These are phyloP conservation scores for Ophiostoma sp. DNA, from an alignment of 2,329 filamentous ascomycete genomes.

Conservation along the genomic window DNA sequence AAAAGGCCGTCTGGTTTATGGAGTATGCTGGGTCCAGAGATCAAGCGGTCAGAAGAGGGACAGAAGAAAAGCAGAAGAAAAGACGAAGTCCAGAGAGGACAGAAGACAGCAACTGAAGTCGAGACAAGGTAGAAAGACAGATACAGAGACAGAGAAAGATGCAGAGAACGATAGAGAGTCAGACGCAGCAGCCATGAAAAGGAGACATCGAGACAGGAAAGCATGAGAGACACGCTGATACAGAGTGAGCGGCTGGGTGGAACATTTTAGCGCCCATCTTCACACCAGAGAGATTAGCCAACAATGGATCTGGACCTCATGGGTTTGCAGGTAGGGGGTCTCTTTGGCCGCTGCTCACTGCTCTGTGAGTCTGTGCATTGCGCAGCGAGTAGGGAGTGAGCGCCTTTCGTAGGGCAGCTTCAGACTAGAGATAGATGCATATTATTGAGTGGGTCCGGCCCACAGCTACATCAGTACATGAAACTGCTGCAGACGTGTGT, in stretches of 20 bases:
- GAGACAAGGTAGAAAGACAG: neutral
- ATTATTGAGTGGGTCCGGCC: conserved; percentile 9
- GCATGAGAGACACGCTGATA: neutral
- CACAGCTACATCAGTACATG: neutral
- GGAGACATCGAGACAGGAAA: conserved; percentile 5
- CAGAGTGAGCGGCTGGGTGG: conserved; percentile 10
- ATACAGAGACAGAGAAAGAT: neutral
- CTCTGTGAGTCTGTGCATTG: neutral
- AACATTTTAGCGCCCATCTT: conserved; percentile 11
- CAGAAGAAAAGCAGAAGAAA: neutral
- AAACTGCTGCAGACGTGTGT: neutral
- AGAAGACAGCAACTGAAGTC: neutral
- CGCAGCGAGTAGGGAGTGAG: neutral
- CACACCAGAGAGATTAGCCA: conserved; percentile 12
- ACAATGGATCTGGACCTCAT: neutral
- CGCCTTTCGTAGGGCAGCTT: too few relatives aligned
- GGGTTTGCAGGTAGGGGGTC: neutral
- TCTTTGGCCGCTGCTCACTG: too few relatives aligned
- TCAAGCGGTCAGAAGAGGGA: neutral
- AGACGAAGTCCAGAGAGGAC: neutral
- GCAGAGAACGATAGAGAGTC: too few relatives aligned
- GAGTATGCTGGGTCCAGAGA: neutral
- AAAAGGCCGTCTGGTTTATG: neutral
- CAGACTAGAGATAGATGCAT: neutral
- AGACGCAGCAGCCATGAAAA: neutral